These are phyloP conservation scores for Alternaria arbusti DNA, from an alignment of 2,329 filamentous ascomycete species.

Conservation along the genomic window DNA sequence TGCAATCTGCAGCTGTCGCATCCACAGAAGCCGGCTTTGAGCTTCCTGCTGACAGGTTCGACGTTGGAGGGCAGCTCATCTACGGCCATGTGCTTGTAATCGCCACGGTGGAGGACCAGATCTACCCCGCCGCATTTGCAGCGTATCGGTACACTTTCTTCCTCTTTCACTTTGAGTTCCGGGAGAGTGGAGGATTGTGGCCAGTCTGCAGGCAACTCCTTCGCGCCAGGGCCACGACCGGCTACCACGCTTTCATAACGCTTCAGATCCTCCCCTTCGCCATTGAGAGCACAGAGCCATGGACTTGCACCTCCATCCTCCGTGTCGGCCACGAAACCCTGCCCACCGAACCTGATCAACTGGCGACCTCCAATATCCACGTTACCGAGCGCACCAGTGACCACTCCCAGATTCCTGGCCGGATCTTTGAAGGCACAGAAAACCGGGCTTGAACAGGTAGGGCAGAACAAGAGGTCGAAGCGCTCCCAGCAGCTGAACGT, in stretches of 20 bases:
- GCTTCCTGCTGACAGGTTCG: slow-evolving; percentile 53
- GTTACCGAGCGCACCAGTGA: slow-evolving; percentile 51
- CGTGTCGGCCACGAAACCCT: slow-evolving; percentile 60
- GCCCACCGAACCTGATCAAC: slow-evolving; percentile 41
- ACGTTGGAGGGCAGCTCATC: slow-evolving; percentile 53
- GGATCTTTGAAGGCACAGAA: slow-evolving; percentile 48
- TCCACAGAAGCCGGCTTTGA: slow-evolving; percentile 50
- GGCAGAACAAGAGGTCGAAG: slow-evolving; percentile 52
- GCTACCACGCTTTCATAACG: slow-evolving; percentile 23
- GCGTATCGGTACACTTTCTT: slow-evolving; percentile 45
- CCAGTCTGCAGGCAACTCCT: slow-evolving; percentile 43
- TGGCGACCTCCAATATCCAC: slow-evolving; percentile 15
- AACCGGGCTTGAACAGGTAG: slow-evolving; percentile 53
- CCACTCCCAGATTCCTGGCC: slow-evolving; percentile 35
- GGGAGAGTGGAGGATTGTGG: slow-evolving; percentile 19
- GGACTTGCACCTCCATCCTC: slow-evolving; percentile 59
- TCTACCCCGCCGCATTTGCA: slow-evolving; percentile 59
- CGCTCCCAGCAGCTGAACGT: slow-evolving; percentile 48
- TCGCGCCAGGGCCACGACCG: background rate
- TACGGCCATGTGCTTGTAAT: slow-evolving; percentile 31
- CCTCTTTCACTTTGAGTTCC: slow-evolving; percentile 15
- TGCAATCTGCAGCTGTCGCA: slow-evolving; percentile 58
- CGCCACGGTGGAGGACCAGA: slow-evolving; percentile 47
- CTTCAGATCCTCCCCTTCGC: slow-evolving; percentile 34
- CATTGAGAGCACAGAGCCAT: slow-evolving; percentile 53